Evolutionary conservation across 306 rosid species (phyloP).

Genomic region (Rubus parviflorus): DNA sequence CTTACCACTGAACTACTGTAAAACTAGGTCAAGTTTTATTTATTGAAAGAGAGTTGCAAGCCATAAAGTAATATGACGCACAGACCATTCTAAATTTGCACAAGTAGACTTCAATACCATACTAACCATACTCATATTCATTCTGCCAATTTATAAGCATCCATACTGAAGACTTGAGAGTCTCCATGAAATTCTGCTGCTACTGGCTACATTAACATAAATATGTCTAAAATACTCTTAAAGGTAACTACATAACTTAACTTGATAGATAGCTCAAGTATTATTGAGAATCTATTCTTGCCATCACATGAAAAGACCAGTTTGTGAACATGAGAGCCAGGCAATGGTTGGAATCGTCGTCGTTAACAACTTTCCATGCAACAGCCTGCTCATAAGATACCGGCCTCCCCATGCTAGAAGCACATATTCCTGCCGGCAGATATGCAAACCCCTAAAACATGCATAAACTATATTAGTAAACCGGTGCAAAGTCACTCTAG

Average conservation of each 20-base stretch:
- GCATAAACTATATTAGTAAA: neutral
- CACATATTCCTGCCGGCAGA: slow-evolving; percentile 80
- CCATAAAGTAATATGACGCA: neutral
- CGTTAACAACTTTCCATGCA: slow-evolving; percentile 91
- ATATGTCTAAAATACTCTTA: slow-evolving; percentile 31
- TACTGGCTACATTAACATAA: slow-evolving; percentile 35
- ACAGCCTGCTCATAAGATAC: slow-evolving; percentile 86
- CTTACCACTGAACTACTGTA: neutral
- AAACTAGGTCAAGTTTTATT: neutral
- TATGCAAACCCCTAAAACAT: slow-evolving; percentile 69
- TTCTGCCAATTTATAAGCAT: slow-evolving; percentile 14
- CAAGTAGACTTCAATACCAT: neutral
- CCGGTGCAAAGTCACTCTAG: neutral
- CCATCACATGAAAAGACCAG: slow-evolving; percentile 90
- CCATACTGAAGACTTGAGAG: neutral
- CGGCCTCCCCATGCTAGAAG: slow-evolving; percentile 88
- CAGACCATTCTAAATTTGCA: too few species aligned
- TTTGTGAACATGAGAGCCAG: slow-evolving; percentile 87
- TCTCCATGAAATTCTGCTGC: slow-evolving; percentile 34
- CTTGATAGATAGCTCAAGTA: slow-evolving; percentile 19
- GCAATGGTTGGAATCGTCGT: slow-evolving; percentile 91
- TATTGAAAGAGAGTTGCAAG: neutral
- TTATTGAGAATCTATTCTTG: neutral
- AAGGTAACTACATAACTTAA: slow-evolving; percentile 30
- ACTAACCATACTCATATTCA: slow-evolving; percentile 1